phyloP scores from a whole-genome alignment of 805 yeast genomes.

The Yarrowia hollandica region DNA sequence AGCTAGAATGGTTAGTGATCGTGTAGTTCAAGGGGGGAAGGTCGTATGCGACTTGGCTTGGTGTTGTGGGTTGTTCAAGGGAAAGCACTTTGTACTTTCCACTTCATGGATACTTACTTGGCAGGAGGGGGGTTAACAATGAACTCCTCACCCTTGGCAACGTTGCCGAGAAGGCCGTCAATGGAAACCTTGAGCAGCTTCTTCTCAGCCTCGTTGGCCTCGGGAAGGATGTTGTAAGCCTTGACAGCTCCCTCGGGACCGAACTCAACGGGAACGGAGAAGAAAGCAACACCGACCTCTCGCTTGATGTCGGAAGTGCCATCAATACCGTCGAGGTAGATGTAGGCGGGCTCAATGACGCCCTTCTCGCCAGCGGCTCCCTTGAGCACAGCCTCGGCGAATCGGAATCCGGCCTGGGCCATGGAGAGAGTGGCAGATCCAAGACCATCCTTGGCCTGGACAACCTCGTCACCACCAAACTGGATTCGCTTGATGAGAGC shows the following conservation, averaged over 20 bases:
- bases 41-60: too few species aligned
- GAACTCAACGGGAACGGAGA: constrained; percentile 70
- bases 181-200: constrained; percentile 78
- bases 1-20: constrained; percentile 30
- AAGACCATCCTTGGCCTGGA: constrained; percentile 89
- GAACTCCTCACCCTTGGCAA: constrained; percentile 89
- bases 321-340: constrained; percentile 42
- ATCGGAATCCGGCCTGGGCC: constrained; percentile 89
- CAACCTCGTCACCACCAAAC: constrained; percentile 96
- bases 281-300: constrained; percentile 71
- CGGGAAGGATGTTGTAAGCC: constrained; percentile 65
- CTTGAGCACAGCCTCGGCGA: constrained; percentile 56
- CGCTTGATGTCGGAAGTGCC: constrained; percentile 66
- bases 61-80: too few species aligned
- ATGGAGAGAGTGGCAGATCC: constrained; percentile 92
- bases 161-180: constrained; percentile 87
- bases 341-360: constrained; percentile 56
- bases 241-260: constrained; percentile 71
- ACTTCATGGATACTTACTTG: constrained; percentile 36
- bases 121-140: constrained; percentile 45
- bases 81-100: constrained; percentile 5
- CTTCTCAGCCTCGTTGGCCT: constrained; percentile 74
- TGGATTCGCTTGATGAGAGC: constrained; percentile 82
- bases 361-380: constrained; percentile 49
- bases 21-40: constrained; percentile 21